Percentiles rank a stretch among this genome's conserved stretches.
Conservation (phyloP, 176 grass and related monocot genomes). For the Phoenix roebelenii region DNA sequence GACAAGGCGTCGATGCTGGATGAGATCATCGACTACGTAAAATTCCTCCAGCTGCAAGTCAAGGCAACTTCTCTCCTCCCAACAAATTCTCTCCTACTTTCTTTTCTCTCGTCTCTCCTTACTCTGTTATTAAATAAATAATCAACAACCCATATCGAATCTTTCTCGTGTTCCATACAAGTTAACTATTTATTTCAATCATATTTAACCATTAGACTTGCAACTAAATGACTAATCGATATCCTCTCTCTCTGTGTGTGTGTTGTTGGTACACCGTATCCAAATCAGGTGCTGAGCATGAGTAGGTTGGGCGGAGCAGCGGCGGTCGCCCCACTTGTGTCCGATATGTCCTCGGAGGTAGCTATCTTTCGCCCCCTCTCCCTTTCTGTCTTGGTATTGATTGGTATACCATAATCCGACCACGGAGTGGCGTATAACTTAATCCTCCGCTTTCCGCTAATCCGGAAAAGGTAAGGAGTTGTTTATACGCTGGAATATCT, state of each 20-base stretch:
- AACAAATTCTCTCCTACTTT: neutral
- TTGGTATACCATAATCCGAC: too few relatives aligned
- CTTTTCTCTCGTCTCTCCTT: neutral
- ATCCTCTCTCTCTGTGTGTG: too few relatives aligned
- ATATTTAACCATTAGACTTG: too few relatives aligned
- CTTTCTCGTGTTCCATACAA: too few relatives aligned
- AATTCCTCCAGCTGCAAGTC: slow-evolving; percentile 78
- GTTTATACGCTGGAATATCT: neutral
- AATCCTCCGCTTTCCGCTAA: too few relatives aligned
- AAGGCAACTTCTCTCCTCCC: slow-evolving; percentile 29
- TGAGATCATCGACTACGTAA: slow-evolving; percentile 73
- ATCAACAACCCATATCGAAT: too few relatives aligned
- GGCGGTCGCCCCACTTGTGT: slow-evolving; percentile 51
- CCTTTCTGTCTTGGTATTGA: too few relatives aligned
- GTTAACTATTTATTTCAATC: too few relatives aligned
- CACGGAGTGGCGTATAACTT: too few relatives aligned
- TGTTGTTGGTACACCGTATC: too few relatives aligned
- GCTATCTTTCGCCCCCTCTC: neutral
- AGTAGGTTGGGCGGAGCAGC: slow-evolving; percentile 84
- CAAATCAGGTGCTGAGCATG: slow-evolving; percentile 75
- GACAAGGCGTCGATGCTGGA: slow-evolving; percentile 31
- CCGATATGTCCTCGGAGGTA: slow-evolving; percentile 74
- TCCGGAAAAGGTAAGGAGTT: too few relatives aligned
- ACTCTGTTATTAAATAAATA: neutral
- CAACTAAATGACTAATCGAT: too few relatives aligned